Evolutionary conservation across 495 filamentous ascomycete genomes (phyloP), one percentile per base, ranked within the genome.

Genomic region (Amphirosellinia nigrospora): DNA sequence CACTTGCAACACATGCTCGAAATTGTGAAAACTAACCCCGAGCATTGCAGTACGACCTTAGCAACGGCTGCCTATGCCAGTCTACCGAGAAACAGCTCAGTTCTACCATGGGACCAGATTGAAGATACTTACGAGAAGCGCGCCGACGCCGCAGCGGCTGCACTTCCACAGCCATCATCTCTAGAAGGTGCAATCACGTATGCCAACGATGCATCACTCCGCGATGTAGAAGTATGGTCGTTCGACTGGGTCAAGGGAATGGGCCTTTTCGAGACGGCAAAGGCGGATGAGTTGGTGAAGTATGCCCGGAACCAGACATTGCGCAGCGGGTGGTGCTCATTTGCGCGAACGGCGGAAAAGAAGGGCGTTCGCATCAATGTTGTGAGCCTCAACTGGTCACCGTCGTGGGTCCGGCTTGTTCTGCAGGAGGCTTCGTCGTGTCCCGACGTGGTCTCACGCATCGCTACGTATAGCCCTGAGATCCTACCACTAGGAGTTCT

Each of bases 341-440:
- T 65, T 46, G 46, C 62, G 46, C 62, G 62, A 23, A 34, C 46
- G 6, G 62, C 62, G 46, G 45, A 65, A 28, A 26, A 8, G 19
- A 23, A 38, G 3, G 62, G 62, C 32, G 45, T 39, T 4, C 43
- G 32, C 13, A 65, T 65, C n/a, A 19, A 65, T 9, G 62, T 65
- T 46, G 46, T 65, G 2, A 65, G 62, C 21, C 62, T 65, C 62
- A 65, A 65, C 62, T 65, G 62, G 62, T 65, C 62, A 21, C 62
- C 62, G 62, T 65, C 62, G 46, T 65, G 62, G 62, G 34, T 53
- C 46, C 46, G 62, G 62, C 46, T 65, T 26, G 62, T 65, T 13
- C 62, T 65, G 32, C 62, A 34, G 19, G 62, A 65, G 46, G 43
- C 62, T 3, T 52, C 62, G 15, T 30, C 26, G 15, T 65, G 62